Base-by-base conservation (phyloP, 2,329 filamentous ascomycete genomes). In the Xylaria sp. region DNA sequence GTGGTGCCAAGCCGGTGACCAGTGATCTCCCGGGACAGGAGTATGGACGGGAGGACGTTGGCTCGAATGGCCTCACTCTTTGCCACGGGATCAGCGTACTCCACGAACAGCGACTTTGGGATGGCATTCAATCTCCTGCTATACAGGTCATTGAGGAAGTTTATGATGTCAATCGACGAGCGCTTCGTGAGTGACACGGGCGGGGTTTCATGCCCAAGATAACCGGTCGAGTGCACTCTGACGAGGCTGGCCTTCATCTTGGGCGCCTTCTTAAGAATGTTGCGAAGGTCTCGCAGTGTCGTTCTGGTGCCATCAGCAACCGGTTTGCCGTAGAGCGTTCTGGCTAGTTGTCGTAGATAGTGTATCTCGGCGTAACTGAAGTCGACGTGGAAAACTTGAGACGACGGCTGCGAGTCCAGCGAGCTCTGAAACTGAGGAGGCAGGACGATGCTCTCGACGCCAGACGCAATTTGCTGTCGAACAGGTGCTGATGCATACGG, bases 11-110 rank as follows among this genome's bases (percentile, higher is more conserved):
- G 73, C 9, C 73, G 71, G 46, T 77, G 76, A 0, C 82, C 81
- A 2, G 74, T 71, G 2, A 82, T 69, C 65, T 83, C 80, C 8
- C 83, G 76, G 0, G 79, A 76, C 2, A 82, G 67, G 0, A 84
- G 70, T 2, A 84, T 65, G 0, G 75, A 72, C 0, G 77, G 69
- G 0, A 81, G 54, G 5, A 69, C 68, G 18, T 68, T 70, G 0
- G 70, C 67, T 4, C 73, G 73, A 2, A 63, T 58, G 0, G 66
- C 59, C 8, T 71, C 68, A 10, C 65, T 67, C 11, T 67, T 69
- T 47, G 63, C 60, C 42, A 74, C 69, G 2, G 59, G 58, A 2
- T 74, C 66, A 19, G 73, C 70, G 11, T 67, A 66, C 49, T 71
- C 66, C 0, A 79, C 47, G 3, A 70, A 70, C 1, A 79, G 63